Evolutionary conservation across 2,329 filamentous ascomycete species (phyloP), one percentile per base, ranked within the genome.

Genomic region (Fusarium haematococcum): DNA sequence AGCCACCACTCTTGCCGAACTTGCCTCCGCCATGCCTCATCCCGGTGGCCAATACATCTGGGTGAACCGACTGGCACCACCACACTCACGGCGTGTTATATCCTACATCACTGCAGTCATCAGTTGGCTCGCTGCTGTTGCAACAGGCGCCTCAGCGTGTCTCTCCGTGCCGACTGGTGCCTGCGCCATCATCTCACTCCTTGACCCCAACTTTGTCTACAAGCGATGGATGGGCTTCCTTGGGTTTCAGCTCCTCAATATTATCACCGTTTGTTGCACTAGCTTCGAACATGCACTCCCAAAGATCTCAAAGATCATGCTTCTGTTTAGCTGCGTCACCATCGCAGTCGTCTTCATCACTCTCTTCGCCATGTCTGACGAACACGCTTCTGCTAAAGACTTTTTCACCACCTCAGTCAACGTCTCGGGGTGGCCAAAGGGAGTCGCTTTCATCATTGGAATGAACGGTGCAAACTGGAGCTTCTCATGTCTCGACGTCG

Each of bases 391-490:
- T 1, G 73, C 77, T 0, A 69, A 71, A 56, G 71, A 71, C 48
- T 78, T 78, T 65, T 80, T 80, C 41, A 30, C 67, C 20, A 65
- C 65, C 4, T 63, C 66, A 4, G 65, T 76, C 39, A 80, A 80
- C 39, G 56, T 74, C 0, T 71, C 74, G 1, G 78, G 79, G 3
- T 80, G 79, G 78, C 68, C 50, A 10, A 70, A 78, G 11, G 79
- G 79, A 8, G 65, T 80, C 33, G 79, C 79, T 4, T 80, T 80
- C 60, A 75, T 80, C 39, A 78, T 79, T 25, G 79, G 79, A 16
- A 75, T 80, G 61, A 78, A 77, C 33, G 78, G 78, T 1, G 73
- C 76, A 50, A 80, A 80, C 58, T 80, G 79, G 79, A 79, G 77
- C 59, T 78, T 80, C 23, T 80, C 76, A 1, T 80, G 79, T 48